Conservation (phyloP, 768 basidiomycete species). For the Termitomyces sp. region DNA sequence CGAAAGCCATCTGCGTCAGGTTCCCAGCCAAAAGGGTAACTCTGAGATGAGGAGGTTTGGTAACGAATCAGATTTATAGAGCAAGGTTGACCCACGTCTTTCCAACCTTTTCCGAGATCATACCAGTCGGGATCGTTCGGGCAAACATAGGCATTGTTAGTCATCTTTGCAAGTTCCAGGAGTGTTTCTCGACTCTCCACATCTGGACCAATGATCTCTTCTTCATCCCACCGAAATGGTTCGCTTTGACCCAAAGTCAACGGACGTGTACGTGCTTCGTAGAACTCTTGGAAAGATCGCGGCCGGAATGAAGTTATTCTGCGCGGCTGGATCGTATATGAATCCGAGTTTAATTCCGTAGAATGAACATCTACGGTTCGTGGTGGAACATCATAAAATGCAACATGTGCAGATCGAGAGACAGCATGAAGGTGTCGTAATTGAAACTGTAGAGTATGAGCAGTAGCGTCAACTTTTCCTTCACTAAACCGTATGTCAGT, state of each 20-base stretch:
- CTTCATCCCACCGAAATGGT: slow-evolving; percentile 63
- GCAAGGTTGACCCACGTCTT: slow-evolving; percentile 30
- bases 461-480: neutral
- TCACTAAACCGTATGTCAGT: slow-evolving; percentile 1
- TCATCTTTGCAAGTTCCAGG: slow-evolving; percentile 87
- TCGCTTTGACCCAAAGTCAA: slow-evolving; percentile 40
- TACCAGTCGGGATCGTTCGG: slow-evolving; percentile 72
- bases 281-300: slow-evolving; percentile 38
- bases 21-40: slow-evolving; percentile 90
- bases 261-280: slow-evolving; percentile 39
- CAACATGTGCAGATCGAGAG: slow-evolving; percentile 39
- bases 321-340: slow-evolving; percentile 34
- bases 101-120: slow-evolving; percentile 62
- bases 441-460: slow-evolving; percentile 36
- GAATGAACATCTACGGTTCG: slow-evolving; percentile 4
- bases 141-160: slow-evolving; percentile 81
- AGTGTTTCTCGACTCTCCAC: slow-evolving; percentile 71
- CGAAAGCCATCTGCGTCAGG: slow-evolving; percentile 82
- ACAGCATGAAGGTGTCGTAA: slow-evolving; percentile 60
- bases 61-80: slow-evolving; percentile 1
- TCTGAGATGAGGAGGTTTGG: slow-evolving; percentile 28
- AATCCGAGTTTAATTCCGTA: slow-evolving; percentile 2
- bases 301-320: slow-evolving; percentile 35
- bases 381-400: slow-evolving; percentile 46
- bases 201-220: slow-evolving; percentile 70